phyloP scores from a whole-genome alignment of 2,329 filamentous ascomycete genomes.

The Diaporthe australafricana region DNA sequence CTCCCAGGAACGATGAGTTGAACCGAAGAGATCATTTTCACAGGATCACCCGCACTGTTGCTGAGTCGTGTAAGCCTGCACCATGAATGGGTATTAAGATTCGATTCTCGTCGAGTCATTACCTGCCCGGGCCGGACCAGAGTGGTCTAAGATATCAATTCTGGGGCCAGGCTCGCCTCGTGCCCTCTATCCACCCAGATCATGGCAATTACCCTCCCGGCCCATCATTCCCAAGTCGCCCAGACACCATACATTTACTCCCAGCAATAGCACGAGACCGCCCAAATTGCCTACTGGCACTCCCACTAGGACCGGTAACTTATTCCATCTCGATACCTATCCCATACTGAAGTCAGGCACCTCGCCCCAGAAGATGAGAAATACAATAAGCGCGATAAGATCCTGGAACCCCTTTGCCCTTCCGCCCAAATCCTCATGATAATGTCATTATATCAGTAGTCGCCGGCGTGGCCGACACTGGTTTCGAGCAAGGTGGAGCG shows the following conservation, averaged over 20 bases:
- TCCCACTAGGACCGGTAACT: background rate
- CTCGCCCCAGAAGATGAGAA: background rate
- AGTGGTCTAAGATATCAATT: conserved; percentile 21
- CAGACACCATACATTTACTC: conserved; percentile 4
- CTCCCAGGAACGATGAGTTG: background rate
- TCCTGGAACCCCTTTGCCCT: conserved; percentile 15
- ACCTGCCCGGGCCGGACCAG: background rate
- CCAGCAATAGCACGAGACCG: background rate
- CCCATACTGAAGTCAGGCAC: background rate
- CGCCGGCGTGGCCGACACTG: conserved; percentile 13
- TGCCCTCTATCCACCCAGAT: conserved; percentile 4
- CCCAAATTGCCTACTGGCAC: background rate
- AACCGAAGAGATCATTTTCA: background rate
- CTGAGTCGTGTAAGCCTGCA: conserved; percentile 10
- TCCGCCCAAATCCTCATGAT: conserved; percentile 7
- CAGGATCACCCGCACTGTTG: background rate
- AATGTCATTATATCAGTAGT: conserved; percentile 25
- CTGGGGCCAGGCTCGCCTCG: background rate
- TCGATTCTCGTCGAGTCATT: conserved; percentile 25
- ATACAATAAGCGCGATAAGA: background rate
- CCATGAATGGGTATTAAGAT: conserved; percentile 12
- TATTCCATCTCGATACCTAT: background rate
- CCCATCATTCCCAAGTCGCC: background rate
- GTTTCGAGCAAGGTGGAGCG: conserved; percentile 21
- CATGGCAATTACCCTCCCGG: background rate